phyloP scores from a whole-genome alignment of 768 basidiomycete genomes.

The Kwoniella newhampshirensis region DNA sequence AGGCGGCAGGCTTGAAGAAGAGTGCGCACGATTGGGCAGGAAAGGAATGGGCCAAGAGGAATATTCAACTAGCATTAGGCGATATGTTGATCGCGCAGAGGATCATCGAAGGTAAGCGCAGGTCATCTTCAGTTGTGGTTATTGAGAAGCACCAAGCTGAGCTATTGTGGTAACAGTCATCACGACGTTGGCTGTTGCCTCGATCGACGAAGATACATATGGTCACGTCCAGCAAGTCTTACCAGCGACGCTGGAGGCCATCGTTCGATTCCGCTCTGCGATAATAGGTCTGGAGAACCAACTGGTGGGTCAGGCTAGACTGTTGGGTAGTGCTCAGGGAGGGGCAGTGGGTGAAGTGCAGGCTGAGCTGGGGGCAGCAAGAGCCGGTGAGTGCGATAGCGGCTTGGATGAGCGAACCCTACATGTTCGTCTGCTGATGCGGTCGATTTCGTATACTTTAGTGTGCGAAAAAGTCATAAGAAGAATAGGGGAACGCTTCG shows the following conservation, averaged over 20 bases:
- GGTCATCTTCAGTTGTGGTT: constrained; percentile 6
- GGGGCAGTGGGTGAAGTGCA: constrained; percentile 13
- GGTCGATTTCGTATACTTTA: constrained; percentile 6
- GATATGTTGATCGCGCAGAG: constrained; percentile 13
- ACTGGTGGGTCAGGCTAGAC: constrained; percentile 16
- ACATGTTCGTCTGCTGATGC: background rate
- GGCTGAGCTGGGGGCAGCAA: constrained; percentile 8
- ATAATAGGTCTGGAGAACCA: constrained; percentile 29
- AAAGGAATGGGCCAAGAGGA: constrained; percentile 33
- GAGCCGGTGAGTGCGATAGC: constrained; percentile 3
- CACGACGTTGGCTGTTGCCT: constrained; percentile 39
- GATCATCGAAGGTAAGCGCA: constrained; percentile 36
- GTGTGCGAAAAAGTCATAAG: constrained; percentile 37
- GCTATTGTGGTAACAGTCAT: constrained; percentile 26
- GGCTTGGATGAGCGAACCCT: background rate
- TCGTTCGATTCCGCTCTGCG: constrained; percentile 35
- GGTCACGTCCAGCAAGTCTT: constrained; percentile 49
- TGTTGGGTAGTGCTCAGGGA: constrained; percentile 9
- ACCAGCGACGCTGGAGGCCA: constrained; percentile 43
- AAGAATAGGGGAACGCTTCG: constrained; percentile 38
- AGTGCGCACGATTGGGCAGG: constrained; percentile 31
- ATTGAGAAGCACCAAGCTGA: no score
- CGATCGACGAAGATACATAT: constrained; percentile 48
- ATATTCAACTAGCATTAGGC: constrained; percentile 11
- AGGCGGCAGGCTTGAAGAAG: constrained; percentile 23